These are phyloP conservation scores for Dendrocalamus sinicus DNA, from an alignment of 176 grass and related monocot species.

Conservation along the genomic window DNA sequence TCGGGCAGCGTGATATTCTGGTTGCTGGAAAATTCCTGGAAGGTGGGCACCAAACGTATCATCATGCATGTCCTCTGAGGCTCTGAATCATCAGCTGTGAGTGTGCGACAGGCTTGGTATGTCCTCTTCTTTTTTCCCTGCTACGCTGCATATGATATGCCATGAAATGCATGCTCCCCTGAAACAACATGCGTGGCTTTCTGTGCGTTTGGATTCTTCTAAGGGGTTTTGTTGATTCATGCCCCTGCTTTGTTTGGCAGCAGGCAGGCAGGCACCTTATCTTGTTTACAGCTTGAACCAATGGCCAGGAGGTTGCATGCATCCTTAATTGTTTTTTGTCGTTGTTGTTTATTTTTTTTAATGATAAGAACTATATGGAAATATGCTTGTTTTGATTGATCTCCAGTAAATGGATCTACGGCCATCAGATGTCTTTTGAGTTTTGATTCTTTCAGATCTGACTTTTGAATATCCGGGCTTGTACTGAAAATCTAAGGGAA, in stretches of 20 bases:
- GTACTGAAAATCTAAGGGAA: not conserved
- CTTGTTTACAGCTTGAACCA: slow-evolving; percentile 37
- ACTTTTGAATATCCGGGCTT: not conserved
- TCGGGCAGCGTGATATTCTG: slow-evolving; percentile 37
- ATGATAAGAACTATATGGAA: not conserved
- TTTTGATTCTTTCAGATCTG: slow-evolving; percentile 28
- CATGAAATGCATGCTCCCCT: slow-evolving; percentile 37
- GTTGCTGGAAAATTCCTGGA: slow-evolving; percentile 39
- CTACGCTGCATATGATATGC: slow-evolving; percentile 28
- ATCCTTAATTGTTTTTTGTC: slow-evolving; percentile 13
- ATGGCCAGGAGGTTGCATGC: slow-evolving; percentile 3
- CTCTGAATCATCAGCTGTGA: slow-evolving; percentile 25
- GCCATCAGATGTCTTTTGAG: not conserved
- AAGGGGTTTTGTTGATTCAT: slow-evolving; percentile 1
- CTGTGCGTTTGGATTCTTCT: slow-evolving; percentile 48
- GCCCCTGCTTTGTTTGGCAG: slow-evolving; percentile 37
- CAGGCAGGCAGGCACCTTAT: slow-evolving; percentile 40
- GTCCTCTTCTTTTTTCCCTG: slow-evolving; percentile 17
- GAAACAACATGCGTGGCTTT: slow-evolving; percentile 50
- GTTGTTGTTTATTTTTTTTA: not conserved
- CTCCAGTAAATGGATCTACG: not conserved
- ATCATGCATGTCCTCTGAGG: slow-evolving; percentile 38
- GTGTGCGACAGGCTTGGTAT: slow-evolving; percentile 5
- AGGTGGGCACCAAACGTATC: slow-evolving; percentile 40
- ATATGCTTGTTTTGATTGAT: not conserved